These are phyloP conservation scores for Plantago rigida DNA, from an alignment of 305 asterid genomes.

Conservation along the genomic window DNA sequence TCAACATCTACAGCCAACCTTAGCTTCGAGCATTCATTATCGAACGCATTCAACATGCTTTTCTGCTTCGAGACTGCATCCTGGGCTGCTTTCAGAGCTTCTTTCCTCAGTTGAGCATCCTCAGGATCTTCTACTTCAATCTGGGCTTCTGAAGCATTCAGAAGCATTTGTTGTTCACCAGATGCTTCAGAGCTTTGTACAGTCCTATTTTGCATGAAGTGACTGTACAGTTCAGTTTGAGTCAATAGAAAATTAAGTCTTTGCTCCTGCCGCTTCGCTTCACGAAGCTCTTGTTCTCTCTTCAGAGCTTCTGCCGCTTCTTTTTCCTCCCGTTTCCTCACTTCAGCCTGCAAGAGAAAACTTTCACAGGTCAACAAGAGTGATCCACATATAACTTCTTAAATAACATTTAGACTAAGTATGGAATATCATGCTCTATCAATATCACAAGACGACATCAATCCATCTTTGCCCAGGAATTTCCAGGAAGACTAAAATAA, in stretches of 20 bases:
- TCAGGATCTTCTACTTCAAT: slow-evolving; percentile 73
- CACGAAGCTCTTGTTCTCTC: slow-evolving; percentile 98
- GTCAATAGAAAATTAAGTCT: slow-evolving; percentile 90
- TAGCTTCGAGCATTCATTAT: slow-evolving; percentile 67
- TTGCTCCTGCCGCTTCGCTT: slow-evolving; percentile 96
- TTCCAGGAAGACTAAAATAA: background rate
- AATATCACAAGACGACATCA: slow-evolving; percentile 12
- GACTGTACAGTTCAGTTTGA: slow-evolving; percentile 96
- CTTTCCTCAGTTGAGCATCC: slow-evolving; percentile 85
- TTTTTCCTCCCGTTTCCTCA: slow-evolving; percentile 89
- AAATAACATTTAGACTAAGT: background rate
- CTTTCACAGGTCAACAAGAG: slow-evolving; percentile 17
- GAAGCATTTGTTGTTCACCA: slow-evolving; percentile 43
- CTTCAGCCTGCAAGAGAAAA: slow-evolving; percentile 64
- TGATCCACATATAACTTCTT: slow-evolving; percentile 14
- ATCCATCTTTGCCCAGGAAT: background rate
- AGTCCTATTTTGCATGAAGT: slow-evolving; percentile 93
- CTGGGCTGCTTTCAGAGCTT: slow-evolving; percentile 94
- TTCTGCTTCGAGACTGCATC: slow-evolving; percentile 99
- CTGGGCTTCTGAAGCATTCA: slow-evolving; percentile 51
- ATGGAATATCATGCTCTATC: background rate
- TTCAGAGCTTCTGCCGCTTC: slow-evolving; percentile 99
- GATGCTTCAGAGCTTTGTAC: slow-evolving; percentile 57
- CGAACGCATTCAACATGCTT: slow-evolving; percentile 75
- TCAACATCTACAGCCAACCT: slow-evolving; percentile 58